These are phyloP conservation scores for Tripterygium wilfordii DNA, from an alignment of 177 flowering plant species.

Conservation along the genomic window DNA sequence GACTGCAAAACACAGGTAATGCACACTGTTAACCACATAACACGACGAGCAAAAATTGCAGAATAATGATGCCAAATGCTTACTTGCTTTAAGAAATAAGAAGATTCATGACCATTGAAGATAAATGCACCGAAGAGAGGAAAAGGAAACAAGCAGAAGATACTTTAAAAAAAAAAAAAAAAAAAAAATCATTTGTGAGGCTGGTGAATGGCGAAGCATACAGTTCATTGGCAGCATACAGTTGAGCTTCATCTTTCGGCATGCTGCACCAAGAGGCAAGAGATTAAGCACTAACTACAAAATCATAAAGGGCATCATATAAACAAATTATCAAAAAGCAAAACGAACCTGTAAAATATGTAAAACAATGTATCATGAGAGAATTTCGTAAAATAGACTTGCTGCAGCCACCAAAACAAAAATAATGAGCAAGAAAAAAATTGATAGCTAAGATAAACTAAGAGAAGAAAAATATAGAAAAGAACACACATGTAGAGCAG, in stretches of 20 bases:
- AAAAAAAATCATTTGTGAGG: not conserved
- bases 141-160: not conserved
- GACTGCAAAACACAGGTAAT: conserved; percentile 27
- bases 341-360: conserved; percentile 76
- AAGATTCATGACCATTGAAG: too few relatives aligned
- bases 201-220: conserved; percentile 35
- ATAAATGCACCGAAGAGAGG: too few relatives aligned
- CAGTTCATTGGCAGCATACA: conserved; percentile 90
- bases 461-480: not conserved
- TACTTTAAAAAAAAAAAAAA: not conserved
- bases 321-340: conserved; percentile 1
- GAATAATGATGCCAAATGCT: too few relatives aligned
- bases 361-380: conserved; percentile 67
- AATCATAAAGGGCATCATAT: not conserved
- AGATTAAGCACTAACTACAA: not conserved
- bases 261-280: conserved; percentile 43
- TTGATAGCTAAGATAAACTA: not conserved
- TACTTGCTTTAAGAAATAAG: too few relatives aligned
- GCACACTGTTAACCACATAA: not conserved
- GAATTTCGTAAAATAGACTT: conserved; percentile 68
- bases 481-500: conserved; percentile 63
- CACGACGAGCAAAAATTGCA: too few relatives aligned
- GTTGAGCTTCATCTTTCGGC: conserved; percentile 95
- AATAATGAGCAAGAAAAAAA: not conserved
- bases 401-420: conserved; percentile 42